phyloP scores from a whole-genome alignment of 306 rosid genomes.

The Fragaria iinumae region DNA sequence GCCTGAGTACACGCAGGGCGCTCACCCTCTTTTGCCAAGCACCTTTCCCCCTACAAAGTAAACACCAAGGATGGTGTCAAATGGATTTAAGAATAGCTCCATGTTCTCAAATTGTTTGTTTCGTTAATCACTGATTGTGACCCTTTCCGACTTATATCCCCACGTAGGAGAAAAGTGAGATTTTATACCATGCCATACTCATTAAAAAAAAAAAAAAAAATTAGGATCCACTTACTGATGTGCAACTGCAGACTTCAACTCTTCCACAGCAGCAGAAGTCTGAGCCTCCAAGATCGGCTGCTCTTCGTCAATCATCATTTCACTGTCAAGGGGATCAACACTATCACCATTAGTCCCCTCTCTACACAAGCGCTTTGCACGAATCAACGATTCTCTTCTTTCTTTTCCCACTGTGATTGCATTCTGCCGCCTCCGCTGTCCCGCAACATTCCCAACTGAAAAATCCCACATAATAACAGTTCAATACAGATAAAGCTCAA shows the following conservation, averaged over 20 bases:
- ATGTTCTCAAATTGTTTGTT: not conserved
- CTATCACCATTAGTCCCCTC: slow-evolving; percentile 44
- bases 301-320: slow-evolving; percentile 74
- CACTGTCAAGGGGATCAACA: slow-evolving; percentile 40
- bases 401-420: slow-evolving; percentile 78
- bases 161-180: not conserved
- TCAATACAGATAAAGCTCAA: not conserved
- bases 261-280: slow-evolving; percentile 70
- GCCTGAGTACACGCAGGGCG: slow-evolving; percentile 79
- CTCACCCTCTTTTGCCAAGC: slow-evolving; percentile 70
- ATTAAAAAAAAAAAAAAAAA: not conserved
- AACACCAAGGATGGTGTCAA: slow-evolving; percentile 12
- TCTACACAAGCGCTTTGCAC: slow-evolving; percentile 84
- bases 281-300: slow-evolving; percentile 78
- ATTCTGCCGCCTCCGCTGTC: slow-evolving; percentile 59
- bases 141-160: not conserved
- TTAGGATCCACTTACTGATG: slow-evolving; percentile 57
- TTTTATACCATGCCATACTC: not conserved
- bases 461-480: slow-evolving; percentile 15
- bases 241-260: slow-evolving; percentile 59
- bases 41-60: slow-evolving; percentile 80
- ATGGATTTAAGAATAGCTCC: not conserved
- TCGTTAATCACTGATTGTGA: not conserved
- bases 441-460: slow-evolving; percentile 76
- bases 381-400: slow-evolving; percentile 74